Conservation (phyloP, 1,139 yeast genomes). For the Candida sp. region DNA sequence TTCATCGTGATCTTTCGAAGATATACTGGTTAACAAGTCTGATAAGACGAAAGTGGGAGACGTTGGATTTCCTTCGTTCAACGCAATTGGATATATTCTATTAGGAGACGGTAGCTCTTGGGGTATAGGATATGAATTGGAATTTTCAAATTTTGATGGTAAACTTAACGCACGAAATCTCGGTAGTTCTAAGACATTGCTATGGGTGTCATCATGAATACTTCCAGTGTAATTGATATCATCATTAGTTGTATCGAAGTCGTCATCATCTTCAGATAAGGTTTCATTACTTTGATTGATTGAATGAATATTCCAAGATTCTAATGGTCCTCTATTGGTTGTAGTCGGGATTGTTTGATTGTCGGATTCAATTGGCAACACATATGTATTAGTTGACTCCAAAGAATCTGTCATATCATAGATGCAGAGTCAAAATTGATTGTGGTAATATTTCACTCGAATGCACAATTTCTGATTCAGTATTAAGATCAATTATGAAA, state of each 20-base stretch:
- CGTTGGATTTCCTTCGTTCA: constrained; percentile 12
- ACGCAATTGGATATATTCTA: neutral
- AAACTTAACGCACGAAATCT: neutral
- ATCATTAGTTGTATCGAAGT: neutral
- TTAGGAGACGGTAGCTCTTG: neutral
- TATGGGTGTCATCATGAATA: neutral
- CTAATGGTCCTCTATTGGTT: neutral
- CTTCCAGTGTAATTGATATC: neutral
- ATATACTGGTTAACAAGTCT: constrained; percentile 26
- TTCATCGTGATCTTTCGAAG: constrained; percentile 34
- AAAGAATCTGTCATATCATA: neutral
- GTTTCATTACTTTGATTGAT: neutral
- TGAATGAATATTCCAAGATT: constrained; percentile 2
- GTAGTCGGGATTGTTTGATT: neutral
- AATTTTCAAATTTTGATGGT: neutral
- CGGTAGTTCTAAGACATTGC: neutral
- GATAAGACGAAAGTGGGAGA: constrained; percentile 38
- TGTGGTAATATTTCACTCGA: neutral
- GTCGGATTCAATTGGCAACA: neutral
- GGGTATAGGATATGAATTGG: neutral
- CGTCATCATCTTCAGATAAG: neutral
- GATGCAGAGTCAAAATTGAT: neutral
- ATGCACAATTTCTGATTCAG: neutral
- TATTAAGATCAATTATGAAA: too few species aligned
- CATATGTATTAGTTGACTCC: neutral